phyloP scores from a whole-genome alignment of 2,329 filamentous ascomycete species.

The Penicillium rolfsii region DNA sequence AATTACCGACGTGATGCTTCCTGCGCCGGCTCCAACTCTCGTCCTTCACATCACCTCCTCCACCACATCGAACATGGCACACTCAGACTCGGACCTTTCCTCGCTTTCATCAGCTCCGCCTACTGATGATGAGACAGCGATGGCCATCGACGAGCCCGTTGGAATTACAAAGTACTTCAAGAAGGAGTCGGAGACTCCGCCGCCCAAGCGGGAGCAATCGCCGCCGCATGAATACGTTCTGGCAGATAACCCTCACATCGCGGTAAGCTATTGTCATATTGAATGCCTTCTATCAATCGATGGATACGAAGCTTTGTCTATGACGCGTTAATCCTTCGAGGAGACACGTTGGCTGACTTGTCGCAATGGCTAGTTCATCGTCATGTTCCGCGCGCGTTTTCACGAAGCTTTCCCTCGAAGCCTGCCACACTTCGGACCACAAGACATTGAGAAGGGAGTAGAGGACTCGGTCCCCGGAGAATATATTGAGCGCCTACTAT shows the following conservation, averaged over 20 bases:
- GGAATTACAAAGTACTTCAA: constrained; percentile 56
- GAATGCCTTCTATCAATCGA: constrained; percentile 42
- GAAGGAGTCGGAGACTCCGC: constrained; percentile 57
- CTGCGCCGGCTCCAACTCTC: constrained; percentile 30
- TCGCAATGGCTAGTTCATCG: constrained; percentile 73
- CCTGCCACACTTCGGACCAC: constrained; percentile 85
- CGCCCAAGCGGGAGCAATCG: constrained; percentile 80
- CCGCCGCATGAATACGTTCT: constrained; percentile 88
- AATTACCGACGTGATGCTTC: constrained; percentile 27
- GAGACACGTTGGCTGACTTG: constrained; percentile 40
- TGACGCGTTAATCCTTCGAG: constrained; percentile 35
- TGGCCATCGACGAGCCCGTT: constrained; percentile 45
- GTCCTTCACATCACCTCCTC: constrained; percentile 35
- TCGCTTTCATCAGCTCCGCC: constrained; percentile 63
- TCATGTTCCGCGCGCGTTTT: constrained; percentile 97
- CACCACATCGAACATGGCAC: constrained; percentile 44
- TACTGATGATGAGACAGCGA: constrained; percentile 59
- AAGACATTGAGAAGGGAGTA: constrained; percentile 89
- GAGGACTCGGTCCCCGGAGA: constrained; percentile 77
- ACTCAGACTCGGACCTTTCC: constrained; percentile 61
- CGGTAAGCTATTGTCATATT: constrained; percentile 64
- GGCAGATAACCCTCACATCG: constrained; percentile 88
- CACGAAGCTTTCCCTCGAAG: constrained; percentile 86
- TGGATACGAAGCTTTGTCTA: constrained; percentile 20
- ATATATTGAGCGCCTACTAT: constrained; percentile 83